phyloP scores from a whole-genome alignment of 2,329 filamentous ascomycete genomes.

The Phaeosphaeriaceae sp. region DNA sequence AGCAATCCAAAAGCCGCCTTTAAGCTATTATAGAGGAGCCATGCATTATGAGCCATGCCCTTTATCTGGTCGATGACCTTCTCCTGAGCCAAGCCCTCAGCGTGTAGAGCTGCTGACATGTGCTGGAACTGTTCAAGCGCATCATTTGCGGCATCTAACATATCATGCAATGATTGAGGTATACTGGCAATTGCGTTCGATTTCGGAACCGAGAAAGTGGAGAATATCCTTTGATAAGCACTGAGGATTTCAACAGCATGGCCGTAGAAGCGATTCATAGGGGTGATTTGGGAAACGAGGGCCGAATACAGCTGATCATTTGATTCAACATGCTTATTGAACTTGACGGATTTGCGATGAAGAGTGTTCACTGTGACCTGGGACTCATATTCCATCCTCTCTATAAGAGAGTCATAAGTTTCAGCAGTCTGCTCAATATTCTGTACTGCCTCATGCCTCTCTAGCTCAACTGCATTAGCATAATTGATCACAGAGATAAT shows the following conservation, averaged over 20 bases:
- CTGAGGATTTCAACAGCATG: constrained; percentile 7
- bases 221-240: constrained; percentile 16
- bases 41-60: constrained; percentile 12
- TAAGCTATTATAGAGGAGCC: constrained; percentile 10
- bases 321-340: neutral
- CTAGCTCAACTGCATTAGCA: neutral
- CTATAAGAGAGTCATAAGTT: constrained; percentile 11
- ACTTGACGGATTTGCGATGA: neutral
- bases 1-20: constrained; percentile 7
- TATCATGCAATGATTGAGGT: constrained; percentile 6
- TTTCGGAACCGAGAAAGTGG: constrained; percentile 6
- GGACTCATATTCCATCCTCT: constrained; percentile 9
- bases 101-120: constrained; percentile 6
- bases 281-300: constrained; percentile 16
- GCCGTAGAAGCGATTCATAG: constrained; percentile 12
- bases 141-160: constrained; percentile 8
- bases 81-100: constrained; percentile 8
- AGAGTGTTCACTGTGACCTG: neutral
- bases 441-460: neutral
- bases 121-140: constrained; percentile 13
- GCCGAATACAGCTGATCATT: constrained; percentile 14
- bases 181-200: neutral
- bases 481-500: neutral
- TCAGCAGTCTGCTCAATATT: constrained; percentile 10
- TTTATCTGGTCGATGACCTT: constrained; percentile 10